Conservation (phyloP, 306 rosid genomes). For the Heteromeles arbutifolia region DNA sequence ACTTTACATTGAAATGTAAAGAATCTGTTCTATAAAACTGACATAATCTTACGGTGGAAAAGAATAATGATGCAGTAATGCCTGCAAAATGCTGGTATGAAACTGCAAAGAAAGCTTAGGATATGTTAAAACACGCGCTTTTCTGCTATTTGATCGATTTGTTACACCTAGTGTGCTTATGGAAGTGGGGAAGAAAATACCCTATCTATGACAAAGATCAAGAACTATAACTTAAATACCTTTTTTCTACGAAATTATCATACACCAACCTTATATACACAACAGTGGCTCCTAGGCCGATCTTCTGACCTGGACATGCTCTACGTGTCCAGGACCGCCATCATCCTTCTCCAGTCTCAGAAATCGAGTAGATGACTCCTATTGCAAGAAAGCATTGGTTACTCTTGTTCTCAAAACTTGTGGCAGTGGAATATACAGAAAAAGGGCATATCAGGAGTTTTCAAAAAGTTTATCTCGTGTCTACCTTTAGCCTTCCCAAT, state of each 20-base stretch:
- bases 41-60: background rate
- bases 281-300: conserved; percentile 29
- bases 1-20: background rate
- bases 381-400: background rate
- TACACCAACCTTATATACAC: conserved; percentile 57
- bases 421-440: background rate
- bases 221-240: conserved; percentile 23
- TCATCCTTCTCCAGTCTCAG: conserved; percentile 22
- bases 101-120: background rate
- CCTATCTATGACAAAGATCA: conserved; percentile 14
- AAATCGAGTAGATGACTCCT: conserved; percentile 20
- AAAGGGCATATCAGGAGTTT: background rate
- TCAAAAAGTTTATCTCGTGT: background rate
- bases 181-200: background rate
- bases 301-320: conserved; percentile 22
- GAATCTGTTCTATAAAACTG: background rate
- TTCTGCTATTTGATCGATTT: conserved; percentile 13
- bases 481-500: conserved; percentile 14
- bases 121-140: background rate
- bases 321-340: conserved; percentile 19
- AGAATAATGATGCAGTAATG: conserved; percentile 14
- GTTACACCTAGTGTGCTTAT: conserved; percentile 11
- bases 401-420: background rate
- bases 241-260: conserved; percentile 44
- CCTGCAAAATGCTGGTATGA: conserved; percentile 8